A percentile compares a stretch with the other conserved stretches of the same genome.
Evolutionary conservation across 2,329 filamentous ascomycete genomes (phyloP).

Genomic region (Lecanicillium sp.): DNA sequence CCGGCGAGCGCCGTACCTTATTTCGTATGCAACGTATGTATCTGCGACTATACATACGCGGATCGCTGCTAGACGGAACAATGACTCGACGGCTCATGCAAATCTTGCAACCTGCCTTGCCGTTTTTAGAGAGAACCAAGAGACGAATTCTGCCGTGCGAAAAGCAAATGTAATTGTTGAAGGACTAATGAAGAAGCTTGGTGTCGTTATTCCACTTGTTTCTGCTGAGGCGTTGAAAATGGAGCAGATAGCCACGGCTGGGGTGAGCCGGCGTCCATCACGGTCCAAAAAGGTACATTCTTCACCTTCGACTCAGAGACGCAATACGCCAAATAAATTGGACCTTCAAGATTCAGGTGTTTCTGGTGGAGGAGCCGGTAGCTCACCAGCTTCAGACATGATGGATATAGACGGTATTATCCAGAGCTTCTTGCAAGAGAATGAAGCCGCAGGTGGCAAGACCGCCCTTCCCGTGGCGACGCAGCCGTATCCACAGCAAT

Average conservation of each 20-base stretch:
- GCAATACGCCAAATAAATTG: not conserved
- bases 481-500: no score
- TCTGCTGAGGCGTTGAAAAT: constrained; percentile 8
- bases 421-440: constrained; percentile 22
- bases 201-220: constrained; percentile 17
- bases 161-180: constrained; percentile 36
- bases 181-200: constrained; percentile 35
- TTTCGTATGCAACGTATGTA: constrained; percentile 48
- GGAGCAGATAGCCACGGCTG: not conserved
- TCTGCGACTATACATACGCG: constrained; percentile 43
- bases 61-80: constrained; percentile 36
- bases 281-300: no score
- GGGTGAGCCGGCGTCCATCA: no score
- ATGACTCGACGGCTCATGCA: constrained; percentile 28
- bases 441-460: constrained; percentile 9
- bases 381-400: constrained; percentile 14
- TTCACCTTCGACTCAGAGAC: no score
- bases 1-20: constrained; percentile 39
- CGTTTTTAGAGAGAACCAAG: constrained; percentile 39
- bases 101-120: constrained; percentile 34
- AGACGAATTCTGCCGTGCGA: constrained; percentile 40
- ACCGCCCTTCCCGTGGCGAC: not conserved
- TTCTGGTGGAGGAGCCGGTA: not conserved
- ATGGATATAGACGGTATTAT: constrained; percentile 28
- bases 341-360: not conserved